Base-by-base conservation (phyloP, 495 filamentous ascomycete genomes). In the Aspergillus nidulans region DNA sequence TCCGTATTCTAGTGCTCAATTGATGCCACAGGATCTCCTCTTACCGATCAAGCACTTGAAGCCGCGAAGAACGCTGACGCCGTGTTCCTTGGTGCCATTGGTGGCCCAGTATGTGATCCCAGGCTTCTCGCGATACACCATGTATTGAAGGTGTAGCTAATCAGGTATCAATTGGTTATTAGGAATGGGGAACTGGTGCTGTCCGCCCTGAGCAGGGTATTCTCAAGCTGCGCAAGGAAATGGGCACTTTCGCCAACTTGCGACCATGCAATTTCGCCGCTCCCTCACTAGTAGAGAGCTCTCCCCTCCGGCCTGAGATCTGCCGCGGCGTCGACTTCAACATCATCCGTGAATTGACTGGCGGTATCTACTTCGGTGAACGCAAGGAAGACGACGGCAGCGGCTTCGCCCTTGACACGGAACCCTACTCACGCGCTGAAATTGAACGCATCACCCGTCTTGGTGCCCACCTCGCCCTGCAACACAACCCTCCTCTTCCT, bases 241-340 rank as follows among this genome's bases (percentile, higher is more conserved):
- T 98, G 80, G 78, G 80, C 66, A 89, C 94, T 61, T 98, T 94
- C 76, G 94, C 92, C 61, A 98, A 98, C 82, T 87, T 98, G 44
- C 91, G 94, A 4, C 94, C 94, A 5, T 98, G 94, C 84, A 92
- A 86, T 81, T 98, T 98, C 78, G 90, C 92, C 36, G 90, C 92
- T 23, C 88, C 92, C 51, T 82, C 85, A 26, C 89, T 98, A 42
- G 84, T 96, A 73, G 84, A 91, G 38, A 80, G 76, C 74, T 97
- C 92, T 10, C 94, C 94, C 0, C 84, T 98, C 46, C 95, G 95
- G 70, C 87, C 87, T 46, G 80, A 86, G 5, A 80, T 98, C 43
- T 95, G 89, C 81, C 81, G 84, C 47, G 92, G 89, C 59, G 89
- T 87, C 60, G 85, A 97, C 81, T 94, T 98, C 77, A 92, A 87